A percentile compares a stretch with the other conserved stretches of the same genome.
Conservation (phyloP, 345 rosid genomes). For the Salix arbutifolia region DNA sequence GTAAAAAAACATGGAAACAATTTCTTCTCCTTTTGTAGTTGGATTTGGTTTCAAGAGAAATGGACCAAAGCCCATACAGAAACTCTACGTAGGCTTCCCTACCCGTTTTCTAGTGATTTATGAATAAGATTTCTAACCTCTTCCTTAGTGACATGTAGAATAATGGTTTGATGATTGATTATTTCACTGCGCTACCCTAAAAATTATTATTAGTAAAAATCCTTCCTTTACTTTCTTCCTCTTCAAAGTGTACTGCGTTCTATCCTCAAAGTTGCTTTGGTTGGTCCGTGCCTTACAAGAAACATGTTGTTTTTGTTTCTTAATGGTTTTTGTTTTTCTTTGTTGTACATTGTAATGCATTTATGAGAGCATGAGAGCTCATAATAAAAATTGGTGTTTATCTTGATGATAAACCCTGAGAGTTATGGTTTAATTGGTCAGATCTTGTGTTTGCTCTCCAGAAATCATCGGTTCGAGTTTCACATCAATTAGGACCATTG, state of each 20-base stretch:
- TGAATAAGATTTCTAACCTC: background rate
- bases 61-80: background rate
- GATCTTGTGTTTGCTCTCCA: no score
- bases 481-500: no score
- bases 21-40: no score
- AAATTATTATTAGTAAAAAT: background rate
- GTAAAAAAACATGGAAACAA: background rate
- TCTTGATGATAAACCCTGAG: background rate
- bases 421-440: no score
- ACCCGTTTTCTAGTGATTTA: background rate
- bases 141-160: background rate
- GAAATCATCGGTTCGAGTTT: no score
- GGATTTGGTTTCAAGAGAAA: no score
- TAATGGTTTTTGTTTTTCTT: background rate
- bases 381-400: background rate
- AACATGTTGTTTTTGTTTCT: no score
- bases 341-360: background rate
- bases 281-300: background rate
- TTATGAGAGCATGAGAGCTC: background rate
- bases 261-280: background rate
- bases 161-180: background rate
- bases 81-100: background rate
- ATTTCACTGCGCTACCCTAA: no score
- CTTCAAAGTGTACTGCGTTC: background rate
- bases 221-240: background rate